These are phyloP conservation scores for Diplogelasinospora grovesii DNA, from an alignment of 495 filamentous ascomycete species.

Conservation along the genomic window DNA sequence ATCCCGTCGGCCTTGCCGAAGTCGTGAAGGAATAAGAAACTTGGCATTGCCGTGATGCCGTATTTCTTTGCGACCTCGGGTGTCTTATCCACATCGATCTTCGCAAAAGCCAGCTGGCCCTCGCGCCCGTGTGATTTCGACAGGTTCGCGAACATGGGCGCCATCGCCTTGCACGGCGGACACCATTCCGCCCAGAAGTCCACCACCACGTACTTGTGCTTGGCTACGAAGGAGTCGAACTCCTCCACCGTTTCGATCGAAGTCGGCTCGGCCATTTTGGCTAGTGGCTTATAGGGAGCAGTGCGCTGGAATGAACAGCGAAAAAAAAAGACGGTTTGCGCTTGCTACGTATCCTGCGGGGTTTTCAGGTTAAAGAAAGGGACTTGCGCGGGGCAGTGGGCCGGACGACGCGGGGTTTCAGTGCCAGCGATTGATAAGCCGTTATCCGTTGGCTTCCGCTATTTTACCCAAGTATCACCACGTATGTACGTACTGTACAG, in stretches of 20 bases:
- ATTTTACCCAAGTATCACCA: too few species aligned
- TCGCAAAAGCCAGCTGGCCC: conserved; percentile 47
- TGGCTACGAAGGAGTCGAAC: conserved; percentile 26
- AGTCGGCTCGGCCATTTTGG: conserved; percentile 13
- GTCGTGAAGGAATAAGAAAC: conserved; percentile 79
- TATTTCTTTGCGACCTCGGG: conserved; percentile 41
- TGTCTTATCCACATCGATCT: conserved; percentile 51
- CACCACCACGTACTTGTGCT: conserved; percentile 35
- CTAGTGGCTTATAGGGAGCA: background rate
- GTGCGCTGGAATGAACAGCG: background rate
- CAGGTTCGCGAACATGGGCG: conserved; percentile 50
- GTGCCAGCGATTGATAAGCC: too few species aligned
- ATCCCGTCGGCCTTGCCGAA: conserved; percentile 55
- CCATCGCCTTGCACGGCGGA: conserved; percentile 60
- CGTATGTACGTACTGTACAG: too few species aligned
- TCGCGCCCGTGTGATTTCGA: conserved; percentile 37
- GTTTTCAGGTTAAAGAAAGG: background rate
- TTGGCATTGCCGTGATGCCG: conserved; percentile 59
- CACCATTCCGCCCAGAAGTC: conserved; percentile 60
- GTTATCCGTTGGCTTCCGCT: too few species aligned
- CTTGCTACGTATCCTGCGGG: background rate
- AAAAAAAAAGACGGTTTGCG: too few species aligned
- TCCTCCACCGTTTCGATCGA: conserved; percentile 22
- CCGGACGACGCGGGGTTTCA: too few species aligned
- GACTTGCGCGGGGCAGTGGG: background rate